Evolutionary conservation across 148 eudicot species (phyloP), one percentile per base, ranked within the genome.

Genomic region (Chenopodium formosanum): DNA sequence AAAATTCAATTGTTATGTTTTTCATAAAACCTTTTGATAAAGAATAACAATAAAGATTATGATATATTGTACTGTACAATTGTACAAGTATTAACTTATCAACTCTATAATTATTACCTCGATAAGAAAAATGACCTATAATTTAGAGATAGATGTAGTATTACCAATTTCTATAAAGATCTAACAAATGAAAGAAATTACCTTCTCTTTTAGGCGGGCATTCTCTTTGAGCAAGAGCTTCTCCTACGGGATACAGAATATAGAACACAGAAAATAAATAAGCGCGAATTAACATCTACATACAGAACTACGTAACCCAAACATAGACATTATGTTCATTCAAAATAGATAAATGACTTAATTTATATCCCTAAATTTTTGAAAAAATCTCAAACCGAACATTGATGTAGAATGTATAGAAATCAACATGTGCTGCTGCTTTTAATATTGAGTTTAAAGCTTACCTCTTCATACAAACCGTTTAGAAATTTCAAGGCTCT

Each of bases 401-500:
- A 40, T 40, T 40, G 44, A 40, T 40, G 44, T 40, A 40, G 7
- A 40, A 40, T 40, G 44, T 40, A 6, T 52, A 52, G 12, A 10
- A 66, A 27, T 66, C 70, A 66, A 66, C 22, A 25, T 68, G 44
- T 29, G 17, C 6, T 29, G 20, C 32, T 23, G 70, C 53, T 50
- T 11, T 68, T 31, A 4, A 68, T 31, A 3, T 29, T 29, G 34
- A 3, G 20, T 4, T 10, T 23, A 4, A 7, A 22, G n/a, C 76
- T 53, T 89, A 93, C 97, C 95, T 91, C 86, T 79, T 83, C 83
- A 83, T 87, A 86, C 77, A 4, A 78, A 93, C 97, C 91, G 70
- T 81, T 88, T 88, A 74, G 88, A 85, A 52, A 70, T 78, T 74
- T 93, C 92, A 17, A 93, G 88, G 63, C 72, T 62, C 40, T 81